These are phyloP conservation scores for Apiospora arundinis DNA, from an alignment of 2,329 filamentous ascomycete species.

Conservation along the genomic window DNA sequence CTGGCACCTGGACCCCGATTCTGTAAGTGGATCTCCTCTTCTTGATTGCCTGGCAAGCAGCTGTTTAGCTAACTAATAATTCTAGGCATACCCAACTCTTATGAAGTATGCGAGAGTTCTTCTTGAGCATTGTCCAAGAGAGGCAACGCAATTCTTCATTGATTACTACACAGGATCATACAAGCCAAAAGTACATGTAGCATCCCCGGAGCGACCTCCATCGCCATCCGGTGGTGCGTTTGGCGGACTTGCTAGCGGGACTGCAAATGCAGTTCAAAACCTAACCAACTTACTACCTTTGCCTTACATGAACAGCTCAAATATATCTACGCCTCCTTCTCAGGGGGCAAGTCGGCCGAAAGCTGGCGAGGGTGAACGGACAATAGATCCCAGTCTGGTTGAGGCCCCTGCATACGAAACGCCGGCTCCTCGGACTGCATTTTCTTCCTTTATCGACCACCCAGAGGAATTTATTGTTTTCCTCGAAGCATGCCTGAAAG, in stretches of 20 bases:
- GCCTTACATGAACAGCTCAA: slow-evolving; percentile 78
- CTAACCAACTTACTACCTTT: slow-evolving; percentile 83
- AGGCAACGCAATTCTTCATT: slow-evolving; percentile 87
- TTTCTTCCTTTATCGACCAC: slow-evolving; percentile 96
- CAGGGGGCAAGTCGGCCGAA: slow-evolving; percentile 57
- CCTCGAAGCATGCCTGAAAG: slow-evolving; percentile 83
- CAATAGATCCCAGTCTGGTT: slow-evolving; percentile 55
- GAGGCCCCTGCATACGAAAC: slow-evolving; percentile 69
- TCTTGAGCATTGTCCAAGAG: slow-evolving; percentile 81
- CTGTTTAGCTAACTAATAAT: slow-evolving; percentile 40
- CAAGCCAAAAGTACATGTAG: slow-evolving; percentile 69
- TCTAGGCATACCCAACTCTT: slow-evolving; percentile 80
- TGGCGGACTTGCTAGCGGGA: slow-evolving; percentile 55
- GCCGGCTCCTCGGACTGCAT: slow-evolving; percentile 85
- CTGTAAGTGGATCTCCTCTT: slow-evolving; percentile 55
- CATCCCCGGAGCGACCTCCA: slow-evolving; percentile 44
- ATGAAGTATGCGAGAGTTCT: slow-evolving; percentile 96
- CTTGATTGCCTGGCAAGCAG: background rate
- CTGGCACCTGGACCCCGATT: slow-evolving; percentile 81
- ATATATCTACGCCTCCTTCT: slow-evolving; percentile 59
- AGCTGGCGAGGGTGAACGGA: slow-evolving; percentile 58
- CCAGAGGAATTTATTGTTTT: slow-evolving; percentile 91
- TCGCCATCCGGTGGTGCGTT: slow-evolving; percentile 43
- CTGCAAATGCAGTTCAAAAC: slow-evolving; percentile 83
- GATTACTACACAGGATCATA: slow-evolving; percentile 93